phyloP scores from a whole-genome alignment of 192 early-diverging fungal genomes.

The Coemansia sp. region DNA sequence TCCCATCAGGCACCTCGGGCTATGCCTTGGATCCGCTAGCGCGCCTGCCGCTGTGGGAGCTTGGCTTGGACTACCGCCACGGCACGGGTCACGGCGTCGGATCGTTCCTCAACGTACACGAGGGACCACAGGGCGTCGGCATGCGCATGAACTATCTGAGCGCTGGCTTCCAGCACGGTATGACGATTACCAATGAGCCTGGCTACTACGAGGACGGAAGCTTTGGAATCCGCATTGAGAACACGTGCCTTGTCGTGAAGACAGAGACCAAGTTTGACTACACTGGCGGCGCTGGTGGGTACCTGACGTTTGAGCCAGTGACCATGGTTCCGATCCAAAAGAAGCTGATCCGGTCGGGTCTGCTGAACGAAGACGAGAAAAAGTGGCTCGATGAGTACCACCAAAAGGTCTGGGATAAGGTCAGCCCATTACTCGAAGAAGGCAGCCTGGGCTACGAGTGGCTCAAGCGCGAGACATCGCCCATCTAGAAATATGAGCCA shows the following conservation, averaged over 20 bases:
- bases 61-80: constrained; percentile 94
- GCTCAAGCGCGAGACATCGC: constrained; percentile 81
- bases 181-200: constrained; percentile 98
- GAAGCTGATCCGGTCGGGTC: constrained; percentile 73
- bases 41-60: constrained; percentile 84
- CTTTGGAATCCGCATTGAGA: constrained; percentile 98
- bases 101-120: constrained; percentile 92
- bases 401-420: constrained; percentile 60
- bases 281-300: constrained; percentile 69
- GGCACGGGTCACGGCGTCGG: constrained; percentile 99
- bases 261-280: constrained; percentile 81
- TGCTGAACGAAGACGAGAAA: constrained; percentile 76
- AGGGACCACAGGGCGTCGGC: constrained; percentile 95
- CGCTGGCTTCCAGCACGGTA: constrained; percentile 79
- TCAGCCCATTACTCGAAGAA: constrained; percentile 77
- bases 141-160: constrained; percentile 76
- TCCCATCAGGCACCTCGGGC: constrained; percentile 86
- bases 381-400: constrained; percentile 93
- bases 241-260: constrained; percentile 82
- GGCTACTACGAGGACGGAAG: constrained; percentile 97
- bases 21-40: constrained; percentile 92
- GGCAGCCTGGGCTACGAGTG: constrained; percentile 74
- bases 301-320: constrained; percentile 90
- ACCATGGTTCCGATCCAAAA: constrained; percentile 89
- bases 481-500: constrained; percentile 54